Evolutionary conservation across 352 stramenopile genomes (phyloP).

Genomic region (Pythium coloratum): DNA sequence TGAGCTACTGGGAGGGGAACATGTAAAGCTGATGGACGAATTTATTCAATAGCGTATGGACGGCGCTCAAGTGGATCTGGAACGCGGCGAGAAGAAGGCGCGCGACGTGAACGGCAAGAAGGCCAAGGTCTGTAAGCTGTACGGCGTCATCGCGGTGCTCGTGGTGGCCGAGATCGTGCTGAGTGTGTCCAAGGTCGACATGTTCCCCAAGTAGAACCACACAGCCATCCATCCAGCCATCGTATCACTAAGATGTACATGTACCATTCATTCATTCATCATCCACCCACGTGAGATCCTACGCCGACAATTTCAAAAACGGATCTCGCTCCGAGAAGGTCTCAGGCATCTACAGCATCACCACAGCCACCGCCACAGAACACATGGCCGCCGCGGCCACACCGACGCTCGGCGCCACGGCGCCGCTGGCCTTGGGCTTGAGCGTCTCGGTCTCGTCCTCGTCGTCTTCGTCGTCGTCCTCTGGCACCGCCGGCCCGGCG

Average conservation of each 20-base stretch:
- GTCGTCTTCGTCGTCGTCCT: slow-evolving; percentile 66
- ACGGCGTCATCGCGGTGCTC: slow-evolving; percentile 64
- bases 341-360: slow-evolving; percentile 13
- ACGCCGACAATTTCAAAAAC: not conserved
- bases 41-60: slow-evolving; percentile 55
- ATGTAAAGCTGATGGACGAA: not conserved
- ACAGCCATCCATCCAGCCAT: not conserved
- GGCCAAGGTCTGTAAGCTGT: slow-evolving; percentile 80
- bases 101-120: slow-evolving; percentile 74
- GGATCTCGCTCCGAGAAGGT: not conserved
- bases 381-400: slow-evolving; percentile 4
- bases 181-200: slow-evolving; percentile 1
- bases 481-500: slow-evolving; percentile 30
- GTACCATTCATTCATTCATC: not conserved
- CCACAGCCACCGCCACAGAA: slow-evolving; percentile 6
- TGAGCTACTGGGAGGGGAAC: not conserved
- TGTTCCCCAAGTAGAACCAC: not conserved
- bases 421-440: slow-evolving; percentile 26
- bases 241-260: not conserved
- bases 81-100: slow-evolving; percentile 54
- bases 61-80: slow-evolving; percentile 53
- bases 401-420: slow-evolving; percentile 15
- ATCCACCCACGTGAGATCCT: not conserved
- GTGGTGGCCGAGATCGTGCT: slow-evolving; percentile 38
- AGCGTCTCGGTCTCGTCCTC: slow-evolving; percentile 45